Base-by-base conservation (phyloP, 2,329 filamentous ascomycete genomes). In the Achaetomium macrosporum region DNA sequence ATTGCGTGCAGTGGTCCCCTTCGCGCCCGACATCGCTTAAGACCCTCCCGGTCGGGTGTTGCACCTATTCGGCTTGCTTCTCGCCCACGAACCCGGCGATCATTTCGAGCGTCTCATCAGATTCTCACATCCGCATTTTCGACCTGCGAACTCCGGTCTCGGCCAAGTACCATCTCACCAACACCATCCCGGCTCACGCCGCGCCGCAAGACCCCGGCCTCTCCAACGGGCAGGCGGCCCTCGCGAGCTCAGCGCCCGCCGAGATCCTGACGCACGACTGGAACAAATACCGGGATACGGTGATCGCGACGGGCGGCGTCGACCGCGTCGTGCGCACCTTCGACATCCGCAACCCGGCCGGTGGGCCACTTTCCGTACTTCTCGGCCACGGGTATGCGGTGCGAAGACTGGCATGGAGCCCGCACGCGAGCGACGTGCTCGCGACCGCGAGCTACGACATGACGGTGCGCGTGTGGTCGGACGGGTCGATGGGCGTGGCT, bases 251-350 rank as follows among this genome's bases (percentile, higher is more conserved):
- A 33, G 70, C 82, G n/a, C 90, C 90, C 0, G 78, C 83, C 10
- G 93, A 99, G 74, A 83, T 89, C 36, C 79, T 99, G 31, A 96
- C 91, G 0, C 93, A 97, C 71, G 93, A 99, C 70, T 99, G 93
- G 93, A 99, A 99, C 74, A 99, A 99, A 71, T 99, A 99, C 72
- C 82, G 87, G 37, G 83, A 90, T 60, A 86, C 84, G 0, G 76
- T 96, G 25, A 75, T 99, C 50, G 93, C 93, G 0, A 90, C 90
- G 0, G 93, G 83, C 1, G 92, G 93, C 50, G 93, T 97, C 3
- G 93, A 99, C 69, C 81, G 88, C 50, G 73, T 86, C 16, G 85
- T 99, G 56, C 84, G 93, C 44, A 93, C 88, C 0, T 97, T 97
- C 64, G 93, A 99, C 68, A 85, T 96, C 42, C 79, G 93, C 41